These are phyloP conservation scores for Mycosphaerella arachidis DNA, from an alignment of 2,329 filamentous ascomycete genomes.

Conservation along the genomic window DNA sequence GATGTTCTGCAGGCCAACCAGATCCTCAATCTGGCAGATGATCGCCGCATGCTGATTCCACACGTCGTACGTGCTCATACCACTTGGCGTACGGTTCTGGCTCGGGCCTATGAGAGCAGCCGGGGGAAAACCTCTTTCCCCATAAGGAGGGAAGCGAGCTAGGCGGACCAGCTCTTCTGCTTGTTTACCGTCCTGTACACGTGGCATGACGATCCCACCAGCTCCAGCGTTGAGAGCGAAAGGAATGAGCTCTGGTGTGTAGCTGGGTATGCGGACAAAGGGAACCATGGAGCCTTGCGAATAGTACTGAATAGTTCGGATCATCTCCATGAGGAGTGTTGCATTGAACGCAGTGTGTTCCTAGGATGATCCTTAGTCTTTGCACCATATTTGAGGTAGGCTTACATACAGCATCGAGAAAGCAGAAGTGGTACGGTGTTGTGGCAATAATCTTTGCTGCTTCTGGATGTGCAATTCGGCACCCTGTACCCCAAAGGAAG, in stretches of 20 bases:
- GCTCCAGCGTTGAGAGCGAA: conserved; percentile 7
- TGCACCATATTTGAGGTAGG: not conserved
- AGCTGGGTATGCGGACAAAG: conserved; percentile 3
- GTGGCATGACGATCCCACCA: conserved; percentile 5
- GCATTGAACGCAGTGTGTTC: conserved; percentile 5
- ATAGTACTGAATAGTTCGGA: conserved; percentile 7
- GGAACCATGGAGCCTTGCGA: conserved; percentile 8
- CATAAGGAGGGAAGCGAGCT: conserved; percentile 1
- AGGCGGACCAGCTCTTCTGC: not conserved
- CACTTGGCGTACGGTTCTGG: not conserved
- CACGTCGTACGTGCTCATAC: conserved; percentile 4
- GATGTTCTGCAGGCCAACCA: conserved; percentile 6
- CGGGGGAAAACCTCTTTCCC: conserved; percentile 5
- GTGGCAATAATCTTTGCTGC: conserved; percentile 5
- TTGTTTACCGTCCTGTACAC: conserved; percentile 5
- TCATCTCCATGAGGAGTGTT: conserved; percentile 4
- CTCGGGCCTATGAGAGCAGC: conserved; percentile 1
- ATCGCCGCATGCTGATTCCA: conserved; percentile 6
- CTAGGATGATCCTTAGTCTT: not conserved
- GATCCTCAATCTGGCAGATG: conserved; percentile 7
- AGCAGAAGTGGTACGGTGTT: conserved; percentile 8
- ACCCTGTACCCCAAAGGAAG: conserved; percentile 2
- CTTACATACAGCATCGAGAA: conserved; percentile 5
- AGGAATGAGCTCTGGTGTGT: conserved; percentile 1
- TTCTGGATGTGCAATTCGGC: conserved; percentile 1